These are phyloP conservation scores for Urochloa ruziziensis DNA, from an alignment of 176 grass and related monocot genomes.

Conservation along the genomic window DNA sequence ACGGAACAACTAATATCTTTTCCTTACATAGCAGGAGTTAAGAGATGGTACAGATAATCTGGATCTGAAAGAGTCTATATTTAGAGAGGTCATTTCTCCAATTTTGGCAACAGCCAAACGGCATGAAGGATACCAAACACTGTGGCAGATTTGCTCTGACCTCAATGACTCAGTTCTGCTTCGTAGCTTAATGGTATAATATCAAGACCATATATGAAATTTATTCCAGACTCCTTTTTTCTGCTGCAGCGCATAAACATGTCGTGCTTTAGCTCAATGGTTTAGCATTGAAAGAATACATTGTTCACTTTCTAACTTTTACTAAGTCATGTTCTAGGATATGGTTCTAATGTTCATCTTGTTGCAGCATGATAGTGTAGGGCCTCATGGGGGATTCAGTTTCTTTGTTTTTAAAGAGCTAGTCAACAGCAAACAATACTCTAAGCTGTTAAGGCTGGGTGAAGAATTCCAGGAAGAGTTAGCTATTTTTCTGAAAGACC, in stretches of 20 bases:
- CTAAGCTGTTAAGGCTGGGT: constrained; percentile 90
- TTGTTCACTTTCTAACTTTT: not conserved
- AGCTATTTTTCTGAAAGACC: constrained; percentile 79
- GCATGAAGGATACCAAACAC: constrained; percentile 86
- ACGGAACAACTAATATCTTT: constrained; percentile 27
- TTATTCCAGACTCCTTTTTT: constrained; percentile 17
- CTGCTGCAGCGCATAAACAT: not conserved
- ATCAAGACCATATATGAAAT: constrained; percentile 7
- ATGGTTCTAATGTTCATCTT: constrained; percentile 37
- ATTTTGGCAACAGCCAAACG: constrained; percentile 86
- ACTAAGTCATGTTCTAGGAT: constrained; percentile 7
- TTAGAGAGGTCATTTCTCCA: constrained; percentile 80
- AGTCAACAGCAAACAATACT: constrained; percentile 45
- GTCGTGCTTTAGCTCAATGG: not conserved
- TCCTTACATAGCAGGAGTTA: constrained; percentile 58
- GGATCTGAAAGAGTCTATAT: constrained; percentile 79
- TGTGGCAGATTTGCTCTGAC: constrained; percentile 98
- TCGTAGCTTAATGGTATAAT: constrained; percentile 87
- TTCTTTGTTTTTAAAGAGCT: constrained; percentile 87
- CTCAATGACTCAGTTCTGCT: constrained; percentile 88
- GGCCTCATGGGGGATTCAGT: constrained; percentile 92
- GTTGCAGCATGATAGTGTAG: constrained; percentile 91
- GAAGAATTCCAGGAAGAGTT: constrained; percentile 98
- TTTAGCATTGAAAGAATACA: not conserved
- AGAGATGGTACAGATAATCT: constrained; percentile 48